Evolutionary conservation across 306 rosid species (phyloP).

Genomic region (Castanea mollissima): DNA sequence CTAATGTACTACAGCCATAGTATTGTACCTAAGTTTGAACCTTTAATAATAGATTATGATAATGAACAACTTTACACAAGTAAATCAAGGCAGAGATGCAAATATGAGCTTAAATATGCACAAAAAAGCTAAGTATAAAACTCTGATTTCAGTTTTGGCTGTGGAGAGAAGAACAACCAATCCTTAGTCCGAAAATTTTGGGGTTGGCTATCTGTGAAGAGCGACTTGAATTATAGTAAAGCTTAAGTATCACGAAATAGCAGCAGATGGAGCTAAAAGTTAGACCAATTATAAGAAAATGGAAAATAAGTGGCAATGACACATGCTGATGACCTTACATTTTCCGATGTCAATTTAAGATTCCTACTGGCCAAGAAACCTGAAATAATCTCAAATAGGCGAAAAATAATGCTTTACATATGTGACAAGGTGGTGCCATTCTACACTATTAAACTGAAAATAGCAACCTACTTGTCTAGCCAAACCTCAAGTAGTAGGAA

Average conservation of each 20-base stretch:
- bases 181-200: no score
- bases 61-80: not conserved
- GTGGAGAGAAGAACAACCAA: not conserved
- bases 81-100: not conserved
- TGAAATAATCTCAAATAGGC: not conserved
- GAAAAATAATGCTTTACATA: not conserved
- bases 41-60: conserved; percentile 2
- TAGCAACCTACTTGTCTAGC: not conserved
- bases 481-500: not conserved
- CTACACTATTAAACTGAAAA: not conserved
- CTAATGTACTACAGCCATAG: no score
- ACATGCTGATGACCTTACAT: not conserved
- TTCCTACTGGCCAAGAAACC: not conserved
- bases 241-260: not conserved
- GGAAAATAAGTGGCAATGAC: not conserved
- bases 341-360: not conserved
- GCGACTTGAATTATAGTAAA: not conserved
- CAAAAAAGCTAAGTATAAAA: not conserved
- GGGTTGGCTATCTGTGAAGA: not conserved
- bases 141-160: not conserved
- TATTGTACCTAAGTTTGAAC: no score
- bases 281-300: not conserved
- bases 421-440: not conserved
- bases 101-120: conserved; percentile 16
- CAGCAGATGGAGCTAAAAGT: not conserved